Evolutionary conservation across 2,329 filamentous ascomycete species (phyloP).

Genomic region (Pseudogymnoascus sp.): DNA sequence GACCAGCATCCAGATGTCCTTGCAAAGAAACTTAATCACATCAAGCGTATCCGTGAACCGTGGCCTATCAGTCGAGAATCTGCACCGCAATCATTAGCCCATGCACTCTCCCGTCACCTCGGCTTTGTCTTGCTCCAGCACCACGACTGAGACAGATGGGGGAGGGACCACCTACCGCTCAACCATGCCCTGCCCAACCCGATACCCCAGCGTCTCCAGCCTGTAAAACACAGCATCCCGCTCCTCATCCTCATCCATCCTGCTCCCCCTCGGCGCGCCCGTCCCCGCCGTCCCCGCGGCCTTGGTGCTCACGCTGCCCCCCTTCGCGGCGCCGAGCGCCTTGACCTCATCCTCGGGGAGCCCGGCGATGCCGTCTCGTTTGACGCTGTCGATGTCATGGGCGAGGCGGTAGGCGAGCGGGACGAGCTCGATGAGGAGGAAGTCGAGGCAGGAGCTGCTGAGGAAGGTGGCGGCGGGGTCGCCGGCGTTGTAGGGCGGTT

Average conservation of each 20-base stretch:
- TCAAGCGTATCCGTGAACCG: conserved; percentile 89
- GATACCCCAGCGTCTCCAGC: conserved; percentile 76
- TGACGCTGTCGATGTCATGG: conserved; percentile 41
- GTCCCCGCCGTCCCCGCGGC: conserved; percentile 16
- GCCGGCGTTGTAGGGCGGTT: conserved; percentile 60
- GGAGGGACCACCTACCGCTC: conserved; percentile 57
- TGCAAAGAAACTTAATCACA: conserved; percentile 97
- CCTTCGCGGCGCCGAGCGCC: conserved; percentile 35
- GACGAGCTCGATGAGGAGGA: conserved; percentile 93
- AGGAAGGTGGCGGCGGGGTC: conserved; percentile 72
- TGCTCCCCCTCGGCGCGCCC: conserved; percentile 18
- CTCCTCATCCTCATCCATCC: conserved; percentile 68
- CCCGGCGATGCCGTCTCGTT: neutral
- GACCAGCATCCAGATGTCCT: conserved; percentile 90
- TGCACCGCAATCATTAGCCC: conserved; percentile 27
- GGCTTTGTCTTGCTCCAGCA: conserved; percentile 15
- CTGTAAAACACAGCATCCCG: conserved; percentile 78
- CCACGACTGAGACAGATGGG: neutral
- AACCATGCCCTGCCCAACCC: conserved; percentile 84
- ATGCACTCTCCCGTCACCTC: neutral
- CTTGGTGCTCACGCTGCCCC: conserved; percentile 54
- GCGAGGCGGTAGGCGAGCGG: conserved; percentile 85
- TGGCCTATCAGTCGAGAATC: conserved; percentile 74
- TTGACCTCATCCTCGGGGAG: conserved; percentile 15
- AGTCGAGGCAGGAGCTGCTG: conserved; percentile 79